Conservation (phyloP, 306 rosid species). For the Myrica gale region DNA sequence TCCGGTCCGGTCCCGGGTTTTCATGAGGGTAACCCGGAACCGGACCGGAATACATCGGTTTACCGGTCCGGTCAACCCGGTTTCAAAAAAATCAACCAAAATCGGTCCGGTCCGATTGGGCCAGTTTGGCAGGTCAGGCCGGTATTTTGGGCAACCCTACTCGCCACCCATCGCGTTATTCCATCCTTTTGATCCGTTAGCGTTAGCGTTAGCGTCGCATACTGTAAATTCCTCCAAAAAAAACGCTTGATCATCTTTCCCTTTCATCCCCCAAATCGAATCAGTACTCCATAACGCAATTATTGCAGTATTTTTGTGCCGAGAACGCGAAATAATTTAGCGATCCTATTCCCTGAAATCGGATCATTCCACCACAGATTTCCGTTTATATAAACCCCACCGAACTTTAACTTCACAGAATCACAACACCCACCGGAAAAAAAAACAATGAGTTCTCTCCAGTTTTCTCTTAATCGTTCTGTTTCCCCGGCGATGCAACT, state of each 20-base stretch:
- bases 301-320: not conserved
- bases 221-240: too few relatives aligned
- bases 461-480: slow-evolving; percentile 27
- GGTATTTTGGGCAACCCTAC: too few relatives aligned
- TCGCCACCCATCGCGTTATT: too few relatives aligned
- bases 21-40: too few relatives aligned
- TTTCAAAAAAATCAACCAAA: too few relatives aligned
- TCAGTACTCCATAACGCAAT: not conserved
- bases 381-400: not conserved
- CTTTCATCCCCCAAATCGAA: not conserved
- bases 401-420: not conserved
- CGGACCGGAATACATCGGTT: too few relatives aligned
- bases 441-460: slow-evolving; percentile 31
- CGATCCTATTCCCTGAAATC: not conserved
- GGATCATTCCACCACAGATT: not conserved
- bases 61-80: too few relatives aligned
- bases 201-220: too few relatives aligned
- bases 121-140: too few relatives aligned
- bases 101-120: too few relatives aligned
- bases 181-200: too few relatives aligned
- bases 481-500: slow-evolving; percentile 29
- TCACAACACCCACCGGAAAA: not conserved
- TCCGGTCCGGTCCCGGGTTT: too few relatives aligned
- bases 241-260: not conserved
- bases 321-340: not conserved